phyloP scores from a whole-genome alignment of 2,329 filamentous ascomycete genomes.

The Fusarium sp. region DNA sequence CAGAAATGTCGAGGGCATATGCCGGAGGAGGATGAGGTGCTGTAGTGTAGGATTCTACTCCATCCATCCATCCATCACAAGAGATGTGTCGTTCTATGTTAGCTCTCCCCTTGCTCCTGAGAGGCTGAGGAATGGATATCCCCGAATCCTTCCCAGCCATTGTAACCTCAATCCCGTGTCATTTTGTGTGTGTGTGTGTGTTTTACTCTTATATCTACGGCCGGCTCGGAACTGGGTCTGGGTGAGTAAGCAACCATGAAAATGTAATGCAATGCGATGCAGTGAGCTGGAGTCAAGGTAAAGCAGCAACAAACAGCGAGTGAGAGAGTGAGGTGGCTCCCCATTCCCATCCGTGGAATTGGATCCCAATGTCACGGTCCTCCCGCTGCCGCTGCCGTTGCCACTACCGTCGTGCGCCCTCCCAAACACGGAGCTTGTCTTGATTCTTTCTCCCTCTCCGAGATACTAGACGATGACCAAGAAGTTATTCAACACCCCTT shows the following conservation, averaged over 20 bases:
- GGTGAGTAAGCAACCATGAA: not conserved
- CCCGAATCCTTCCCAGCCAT: conserved; percentile 15
- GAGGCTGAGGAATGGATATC: conserved; percentile 38
- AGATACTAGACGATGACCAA: not conserved
- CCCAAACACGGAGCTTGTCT: not conserved
- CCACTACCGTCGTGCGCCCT: conserved; percentile 8
- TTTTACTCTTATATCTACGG: not conserved
- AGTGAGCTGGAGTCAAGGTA: not conserved
- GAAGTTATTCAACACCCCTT: not conserved
- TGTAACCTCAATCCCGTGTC: conserved; percentile 11
- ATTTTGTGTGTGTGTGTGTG: not conserved
- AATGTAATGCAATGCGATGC: not conserved
- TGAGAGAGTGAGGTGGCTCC: not conserved
- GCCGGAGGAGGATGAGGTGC: not conserved
- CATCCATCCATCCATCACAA: not conserved
- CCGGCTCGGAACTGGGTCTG: not conserved
- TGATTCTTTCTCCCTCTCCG: not conserved
- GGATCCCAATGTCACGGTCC: conserved; percentile 1
- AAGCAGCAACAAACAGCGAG: not conserved
- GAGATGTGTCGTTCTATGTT: not conserved
- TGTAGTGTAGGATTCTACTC: not conserved
- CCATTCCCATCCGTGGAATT: not conserved
- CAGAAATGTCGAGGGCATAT: not conserved
- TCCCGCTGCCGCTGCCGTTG: conserved; percentile 6
- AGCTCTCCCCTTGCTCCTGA: not conserved